Percentiles rank a stretch among this genome's conserved stretches.
phyloP scores from a whole-genome alignment of 495 filamentous ascomycete genomes.

The Xylaria intraflava region DNA sequence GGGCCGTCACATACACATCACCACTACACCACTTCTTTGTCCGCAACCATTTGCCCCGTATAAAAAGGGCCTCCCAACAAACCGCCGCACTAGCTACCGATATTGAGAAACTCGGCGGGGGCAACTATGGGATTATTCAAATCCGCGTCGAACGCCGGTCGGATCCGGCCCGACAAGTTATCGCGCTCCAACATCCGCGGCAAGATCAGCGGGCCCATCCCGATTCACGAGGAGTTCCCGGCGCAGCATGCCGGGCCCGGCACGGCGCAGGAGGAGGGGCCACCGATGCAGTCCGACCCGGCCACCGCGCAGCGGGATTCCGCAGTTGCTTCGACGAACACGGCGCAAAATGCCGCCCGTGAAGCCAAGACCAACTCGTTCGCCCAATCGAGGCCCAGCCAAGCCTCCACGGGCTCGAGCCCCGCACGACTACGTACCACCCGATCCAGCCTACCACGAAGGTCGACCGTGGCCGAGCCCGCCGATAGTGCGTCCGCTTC shows the following conservation, averaged over 20 bases:
- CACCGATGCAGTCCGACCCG: slow-evolving; percentile 11
- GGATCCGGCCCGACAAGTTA: slow-evolving; percentile 32
- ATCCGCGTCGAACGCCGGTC: slow-evolving; percentile 31
- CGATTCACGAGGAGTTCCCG: slow-evolving; percentile 43
- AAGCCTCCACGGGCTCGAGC: slow-evolving; percentile 17
- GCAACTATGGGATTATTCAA: slow-evolving; percentile 31
- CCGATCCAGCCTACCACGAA: slow-evolving; percentile 31
- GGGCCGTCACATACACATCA: slow-evolving; percentile 19
- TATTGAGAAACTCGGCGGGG: slow-evolving; percentile 1
- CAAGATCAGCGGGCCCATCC: slow-evolving; percentile 48
- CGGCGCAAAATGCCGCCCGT: slow-evolving; percentile 16
- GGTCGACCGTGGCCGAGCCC: slow-evolving; percentile 35
- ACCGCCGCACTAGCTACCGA: background rate
- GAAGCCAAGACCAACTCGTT: slow-evolving; percentile 24
- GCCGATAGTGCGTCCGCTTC: slow-evolving; percentile 32
- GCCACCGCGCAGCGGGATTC: slow-evolving; percentile 31
- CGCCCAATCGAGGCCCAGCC: slow-evolving; percentile 21
- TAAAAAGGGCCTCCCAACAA: background rate
- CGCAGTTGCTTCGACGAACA: slow-evolving; percentile 34
- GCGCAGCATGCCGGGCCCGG: slow-evolving; percentile 34
- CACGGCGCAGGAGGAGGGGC: slow-evolving; percentile 21
- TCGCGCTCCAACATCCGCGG: slow-evolving; percentile 35
- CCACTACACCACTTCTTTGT: slow-evolving; percentile 8
- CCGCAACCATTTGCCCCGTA: background rate
- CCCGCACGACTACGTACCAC: slow-evolving; percentile 27